phyloP scores from a whole-genome alignment of 148 eudicot species.

The Silene conica region DNA sequence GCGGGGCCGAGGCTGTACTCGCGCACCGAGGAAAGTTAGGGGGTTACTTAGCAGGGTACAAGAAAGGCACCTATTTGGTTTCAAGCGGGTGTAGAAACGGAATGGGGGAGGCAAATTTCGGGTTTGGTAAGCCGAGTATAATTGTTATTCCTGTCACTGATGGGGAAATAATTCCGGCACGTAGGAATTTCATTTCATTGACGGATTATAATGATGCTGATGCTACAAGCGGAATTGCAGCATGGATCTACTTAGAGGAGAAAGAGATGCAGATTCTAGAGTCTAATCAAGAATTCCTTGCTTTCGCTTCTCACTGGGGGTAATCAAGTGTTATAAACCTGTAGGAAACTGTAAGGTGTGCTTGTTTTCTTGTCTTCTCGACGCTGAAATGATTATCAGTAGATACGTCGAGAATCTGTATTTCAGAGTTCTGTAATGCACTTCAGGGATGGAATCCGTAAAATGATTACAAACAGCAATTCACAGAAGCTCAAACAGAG shows the following conservation, averaged over 20 bases:
- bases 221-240: constrained; percentile 10
- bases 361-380: too few species aligned
- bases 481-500: too few species aligned
- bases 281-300: constrained; percentile 8
- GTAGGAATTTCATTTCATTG: constrained; percentile 10
- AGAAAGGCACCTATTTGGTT: neutral
- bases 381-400: too few species aligned
- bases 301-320: constrained; percentile 7
- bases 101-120: constrained; percentile 10
- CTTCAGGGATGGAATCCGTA: too few species aligned
- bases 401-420: too few species aligned
- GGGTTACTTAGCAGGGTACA: neutral
- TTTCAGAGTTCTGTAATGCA: too few species aligned
- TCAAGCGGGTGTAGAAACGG: constrained; percentile 7
- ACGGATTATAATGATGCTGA: constrained; percentile 2
- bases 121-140: constrained; percentile 9
- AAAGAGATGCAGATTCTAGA: constrained; percentile 7
- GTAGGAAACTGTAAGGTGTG: too few species aligned
- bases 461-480: too few species aligned
- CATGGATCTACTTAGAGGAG: constrained; percentile 17
- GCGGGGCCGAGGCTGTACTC: neutral
- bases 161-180: neutral
- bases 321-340: too few species aligned
- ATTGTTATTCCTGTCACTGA: constrained; percentile 3
- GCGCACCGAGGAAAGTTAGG: neutral